Evolutionary conservation across 495 filamentous ascomycete species (phyloP).

Genomic region (Xylaria cubensis): DNA sequence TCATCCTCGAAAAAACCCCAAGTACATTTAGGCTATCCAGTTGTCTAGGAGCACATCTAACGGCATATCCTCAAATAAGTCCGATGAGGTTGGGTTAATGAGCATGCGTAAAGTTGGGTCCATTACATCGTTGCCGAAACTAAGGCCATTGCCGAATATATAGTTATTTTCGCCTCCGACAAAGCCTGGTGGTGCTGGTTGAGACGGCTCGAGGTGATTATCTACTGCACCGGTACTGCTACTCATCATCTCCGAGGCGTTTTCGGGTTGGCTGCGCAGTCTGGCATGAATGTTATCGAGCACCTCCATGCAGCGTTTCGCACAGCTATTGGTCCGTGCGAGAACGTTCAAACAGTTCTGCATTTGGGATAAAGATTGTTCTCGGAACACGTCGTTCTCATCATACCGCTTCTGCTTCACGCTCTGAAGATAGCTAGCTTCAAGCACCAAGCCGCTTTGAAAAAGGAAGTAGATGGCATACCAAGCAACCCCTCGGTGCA

Average conservation of each 20-base stretch:
- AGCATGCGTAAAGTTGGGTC: conserved; percentile 15
- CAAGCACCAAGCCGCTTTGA: background rate
- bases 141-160: background rate
- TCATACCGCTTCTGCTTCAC: background rate
- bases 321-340: conserved; percentile 22
- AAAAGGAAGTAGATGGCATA: conserved; percentile 8
- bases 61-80: background rate
- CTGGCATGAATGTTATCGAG: conserved; percentile 28
- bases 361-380: background rate
- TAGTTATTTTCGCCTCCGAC: background rate
- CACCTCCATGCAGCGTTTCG: conserved; percentile 30
- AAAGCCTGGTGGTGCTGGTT: background rate
- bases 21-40: background rate
- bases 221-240: background rate
- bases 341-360: conserved; percentile 18
- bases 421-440: conserved; percentile 13
- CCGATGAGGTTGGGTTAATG: background rate
- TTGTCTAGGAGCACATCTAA: conserved; percentile 16
- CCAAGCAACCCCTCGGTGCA: background rate
- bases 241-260: background rate
- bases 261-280: background rate
- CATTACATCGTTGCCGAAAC: background rate
- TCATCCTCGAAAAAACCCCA: background rate
- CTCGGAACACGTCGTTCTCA: background rate
- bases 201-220: background rate